Evolutionary conservation across 805 yeast genomes (phyloP), one percentile per base, ranked within the genome.

Genomic region (Candida coleopterorum): DNA sequence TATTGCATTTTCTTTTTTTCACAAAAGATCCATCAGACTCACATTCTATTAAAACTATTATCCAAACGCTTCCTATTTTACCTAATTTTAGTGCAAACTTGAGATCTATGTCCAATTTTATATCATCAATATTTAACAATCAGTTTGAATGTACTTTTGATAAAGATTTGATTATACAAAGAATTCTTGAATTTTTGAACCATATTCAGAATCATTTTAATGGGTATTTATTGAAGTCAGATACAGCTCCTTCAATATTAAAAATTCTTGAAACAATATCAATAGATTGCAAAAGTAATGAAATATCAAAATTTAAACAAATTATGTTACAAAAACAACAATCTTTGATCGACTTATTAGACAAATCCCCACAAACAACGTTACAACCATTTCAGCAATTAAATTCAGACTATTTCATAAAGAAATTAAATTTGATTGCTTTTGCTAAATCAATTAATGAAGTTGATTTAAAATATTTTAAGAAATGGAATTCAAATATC

Each of bases 401-500:
- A 31, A 56, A 46, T 63, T 37, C 72, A 47, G 70, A 72, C 3
- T 52, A 60, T 5, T 85, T 89, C 50, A 49, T 87, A 41, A 70
- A 72, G 21, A 52, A 56, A 23, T 41, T 75, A 22, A 74, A 78
- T 46, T 50, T 77, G 12, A 64, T 72, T 3, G 64, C 65, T 6
- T 59, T 89, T 26, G 84, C 90, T 0, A 54, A 64, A 9, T 81
- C 81, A 46, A 72, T 90, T 27, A 79, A 80, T 44, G 61, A 67
- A 15, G 80, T 88, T 40, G 86, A 85, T 53, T 62, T 80, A 39
- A 72, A 71, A 35, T 85, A 83, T 49, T 78, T 76, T 56, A 59
- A 58, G 14, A 50, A 59, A 2, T 90, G 97, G 97, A 80, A 85
- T 38, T 88, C 96, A 3, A 72, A 81, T 42, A 59, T 65, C 10